A percentile compares a stretch with the other conserved stretches of the same genome.
Conservation (phyloP, 2,329 filamentous ascomycete species). For the Cladosporium oxysporum region DNA sequence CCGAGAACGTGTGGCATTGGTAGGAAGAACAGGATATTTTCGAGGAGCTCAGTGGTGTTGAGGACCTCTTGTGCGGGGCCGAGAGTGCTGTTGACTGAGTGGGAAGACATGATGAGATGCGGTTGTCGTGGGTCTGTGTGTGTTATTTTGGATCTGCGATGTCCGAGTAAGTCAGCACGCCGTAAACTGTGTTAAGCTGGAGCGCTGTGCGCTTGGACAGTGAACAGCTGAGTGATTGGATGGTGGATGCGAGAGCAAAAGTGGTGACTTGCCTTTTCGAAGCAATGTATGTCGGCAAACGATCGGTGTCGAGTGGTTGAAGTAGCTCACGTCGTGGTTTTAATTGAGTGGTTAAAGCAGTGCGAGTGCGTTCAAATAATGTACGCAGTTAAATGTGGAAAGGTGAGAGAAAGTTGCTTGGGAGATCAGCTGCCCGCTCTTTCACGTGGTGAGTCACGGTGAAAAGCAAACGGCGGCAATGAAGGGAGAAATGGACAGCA, state of each 20-base stretch:
- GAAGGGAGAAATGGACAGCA: neutral
- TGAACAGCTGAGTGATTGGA: neutral
- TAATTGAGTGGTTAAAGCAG: too few relatives aligned
- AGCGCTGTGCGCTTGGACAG: neutral
- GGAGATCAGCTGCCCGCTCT: neutral
- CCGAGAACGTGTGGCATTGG: neutral
- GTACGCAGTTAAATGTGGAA: neutral
- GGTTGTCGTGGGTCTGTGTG: neutral
- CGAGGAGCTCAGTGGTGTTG: neutral
- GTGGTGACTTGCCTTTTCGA: neutral
- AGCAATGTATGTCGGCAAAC: neutral
- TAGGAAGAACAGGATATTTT: neutral
- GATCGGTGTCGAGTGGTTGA: neutral
- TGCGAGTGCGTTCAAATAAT: neutral
- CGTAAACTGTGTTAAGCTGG: neutral
- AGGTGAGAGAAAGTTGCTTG: neutral
- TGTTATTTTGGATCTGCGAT: neutral
- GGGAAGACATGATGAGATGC: neutral
- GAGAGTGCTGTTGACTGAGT: neutral
- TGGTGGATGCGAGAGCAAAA: neutral
- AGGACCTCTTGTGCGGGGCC: neutral
- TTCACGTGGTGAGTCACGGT: neutral
- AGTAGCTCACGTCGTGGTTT: neutral
- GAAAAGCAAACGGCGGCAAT: neutral
- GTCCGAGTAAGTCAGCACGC: neutral